Base-by-base conservation (phyloP, 1,284 basidiomycete genomes). In the Rugosomyces carneus region DNA sequence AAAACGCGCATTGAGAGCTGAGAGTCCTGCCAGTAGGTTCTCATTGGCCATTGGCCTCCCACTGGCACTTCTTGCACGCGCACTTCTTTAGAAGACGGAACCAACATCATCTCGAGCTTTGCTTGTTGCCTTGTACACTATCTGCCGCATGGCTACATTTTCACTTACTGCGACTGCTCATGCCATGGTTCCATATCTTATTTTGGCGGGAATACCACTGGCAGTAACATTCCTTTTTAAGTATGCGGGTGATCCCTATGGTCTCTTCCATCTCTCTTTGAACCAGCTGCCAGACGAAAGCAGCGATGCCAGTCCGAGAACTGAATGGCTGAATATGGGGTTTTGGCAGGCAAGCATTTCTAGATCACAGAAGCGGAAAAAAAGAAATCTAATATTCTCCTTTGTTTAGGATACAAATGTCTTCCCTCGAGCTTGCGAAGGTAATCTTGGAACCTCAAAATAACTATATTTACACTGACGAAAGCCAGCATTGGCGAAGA, bases 301-400 rank as follows among this genome's bases (percentile, higher is more conserved):
- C 23, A 42, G 55, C 6, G 46, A 47, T 16, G 40, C 47, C n/a
- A 50, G 52, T 16, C 78, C 74, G n/a, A 56, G 55, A 31, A 81
- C 79, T 1, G 79, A 83, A 62, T 83, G 81, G 81, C 60, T 83
- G 27, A 83, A 84, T 58, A 80, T 82, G 76, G 81, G 80, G 2
- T 79, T 70, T 51, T 82, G 80, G 80, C 73, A 73, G 70, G 78
- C 78, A 35, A 39, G 61, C 55, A 2, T 10, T 23, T 40, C 37
- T 32, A 15, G 27, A 29, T 29, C 9, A 2, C 27, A 3, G 21
- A 23, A 7, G 3, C 21, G 7, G 7, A 23, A 23, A n/a, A n/a
- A n/a, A n/a, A n/a, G n/a, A n/a, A n/a, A n/a, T n/a, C n/a, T n/a
- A n/a, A n/a, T n/a, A n/a, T n/a, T n/a, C n/a, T n/a, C n/a, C 27